Base-by-base conservation (phyloP, 2,329 filamentous ascomycete species). In the Immersiporthe knoxdaviesiana region DNA sequence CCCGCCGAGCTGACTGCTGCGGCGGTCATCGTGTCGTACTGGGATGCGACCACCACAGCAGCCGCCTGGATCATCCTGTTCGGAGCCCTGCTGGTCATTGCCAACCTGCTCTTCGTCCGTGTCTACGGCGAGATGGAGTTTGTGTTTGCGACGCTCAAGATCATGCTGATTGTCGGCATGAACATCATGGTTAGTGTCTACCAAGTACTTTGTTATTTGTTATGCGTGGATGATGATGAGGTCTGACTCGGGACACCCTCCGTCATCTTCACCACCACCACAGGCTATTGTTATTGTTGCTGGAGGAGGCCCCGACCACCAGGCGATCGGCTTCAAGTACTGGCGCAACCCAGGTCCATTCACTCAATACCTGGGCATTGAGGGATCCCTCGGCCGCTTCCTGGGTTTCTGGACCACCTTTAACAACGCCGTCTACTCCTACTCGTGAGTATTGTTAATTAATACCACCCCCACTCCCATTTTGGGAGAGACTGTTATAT, bases 251-350 rank as follows among this genome's bases (percentile, higher is more conserved):
- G 44, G n/a, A 47, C 18, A 47, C 10, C 18, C 8, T 10, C 21
- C 44, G n/a, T n/a, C 44, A 47, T n/a, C 44, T 47, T 47, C 44
- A 11, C 21, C 44, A 47, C 39, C 44, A 47, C 8, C 14, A 50
- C 32, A 68, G 66, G 47, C 71, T 11, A 50, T 66, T 12, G 65
- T 74, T 10, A 73, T 70, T 63, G 74, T 69, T 35, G 70, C 69
- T 3, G 74, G 74, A 11, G 72, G 68, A 7, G 74, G 74, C 24
- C 69, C 72, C 18, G 50, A 63, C 12, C 73, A 72, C 18, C 70
- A 75, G n/a, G 71, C 69, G 10, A 70, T 74, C 24, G 74, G 74
- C 10, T 74, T 72, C 58, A 59, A 62, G n/a, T 73, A 73, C 67
- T 73, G 71, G 71, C 63, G 67, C 58, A 24, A 68, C n/a, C 61